Evolutionary conservation across 139 green algal genomes (phyloP), one percentile per base, ranked within the genome.

Genomic region (Chlorella sorokiniana): DNA sequence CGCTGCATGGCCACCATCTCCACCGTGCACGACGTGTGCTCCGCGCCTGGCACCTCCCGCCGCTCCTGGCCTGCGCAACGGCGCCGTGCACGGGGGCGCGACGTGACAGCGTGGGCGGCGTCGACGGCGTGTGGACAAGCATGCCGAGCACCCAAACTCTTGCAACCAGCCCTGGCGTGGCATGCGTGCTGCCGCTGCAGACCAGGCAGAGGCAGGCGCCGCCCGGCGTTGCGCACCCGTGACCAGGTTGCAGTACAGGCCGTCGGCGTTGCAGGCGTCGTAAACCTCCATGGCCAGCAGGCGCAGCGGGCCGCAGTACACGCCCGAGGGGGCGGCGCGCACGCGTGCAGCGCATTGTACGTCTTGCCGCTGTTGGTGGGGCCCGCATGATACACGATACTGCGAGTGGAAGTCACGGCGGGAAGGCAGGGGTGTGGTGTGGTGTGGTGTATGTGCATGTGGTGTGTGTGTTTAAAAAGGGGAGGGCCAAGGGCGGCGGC

Each of bases 331-430:
- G 0, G 93, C 94, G 2, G 77, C 82, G 37, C 78, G 87, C 74
- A 98, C 0, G 92, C 92, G 76, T 90, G n/a, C 68, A 97, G 83
- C 3, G 96, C 96, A 4, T 90, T 81, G 85, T 98, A 93, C 38
- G 96, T 99, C 89, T 99, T 99, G 79, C 96, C 96, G 74, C 89
- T 96, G 92, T 99, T 99, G 51, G 96, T 99, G 61, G 96, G 96
- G 16, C 96, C 96, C 73, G 91, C 84, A 79, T 99, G 96, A 76
- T 98, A 98, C 31, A 97, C 84, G 73, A 99, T 92, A 51, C 85
- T 79, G 73, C 73, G 37, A 0, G 23, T 2, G 41, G 64, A 16
- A n/a, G 63, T 11, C 48, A 56, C 14, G 14, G 20, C 9, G 41
- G 69, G 40, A 44, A 16, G 42, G 10, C 16, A 33, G 69, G 37